These are phyloP conservation scores for Vitis amurensis DNA, from an alignment of 164 flowering plant species.

Conservation along the genomic window DNA sequence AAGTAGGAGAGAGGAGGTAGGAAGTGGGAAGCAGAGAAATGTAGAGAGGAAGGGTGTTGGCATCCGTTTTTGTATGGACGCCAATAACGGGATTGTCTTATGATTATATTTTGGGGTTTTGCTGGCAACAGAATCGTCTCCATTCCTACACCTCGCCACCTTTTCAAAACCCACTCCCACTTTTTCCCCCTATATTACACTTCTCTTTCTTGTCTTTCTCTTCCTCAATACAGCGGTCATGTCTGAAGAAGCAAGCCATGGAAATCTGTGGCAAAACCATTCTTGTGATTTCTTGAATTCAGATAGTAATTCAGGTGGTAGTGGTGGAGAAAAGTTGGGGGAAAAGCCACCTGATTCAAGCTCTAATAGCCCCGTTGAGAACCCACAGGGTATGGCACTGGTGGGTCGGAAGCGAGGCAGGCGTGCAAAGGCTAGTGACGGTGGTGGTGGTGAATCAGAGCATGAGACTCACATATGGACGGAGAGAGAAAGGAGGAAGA, in stretches of 20 bases:
- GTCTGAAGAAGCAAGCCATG: slow-evolving; percentile 29
- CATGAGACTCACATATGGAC: slow-evolving; percentile 82
- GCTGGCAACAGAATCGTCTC: slow-evolving; percentile 24
- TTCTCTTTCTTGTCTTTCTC: background rate
- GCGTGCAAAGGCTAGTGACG: slow-evolving; percentile 12
- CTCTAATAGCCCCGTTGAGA: slow-evolving; percentile 15
- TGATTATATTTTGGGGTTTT: slow-evolving; percentile 69
- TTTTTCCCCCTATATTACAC: background rate
- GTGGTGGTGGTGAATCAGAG: slow-evolving; percentile 39
- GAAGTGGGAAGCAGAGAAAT: too few species aligned
- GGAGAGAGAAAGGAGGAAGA: slow-evolving; percentile 91
- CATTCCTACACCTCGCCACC: slow-evolving; percentile 21
- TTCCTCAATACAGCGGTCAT: slow-evolving; percentile 10
- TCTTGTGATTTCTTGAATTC: slow-evolving; percentile 44
- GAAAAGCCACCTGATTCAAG: slow-evolving; percentile 5
- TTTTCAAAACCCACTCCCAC: slow-evolving; percentile 24
- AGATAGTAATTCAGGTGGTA: slow-evolving; percentile 28
- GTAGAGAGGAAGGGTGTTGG: too few species aligned
- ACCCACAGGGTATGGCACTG: slow-evolving; percentile 2
- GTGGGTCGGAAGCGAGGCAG: slow-evolving; percentile 19
- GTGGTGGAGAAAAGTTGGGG: background rate
- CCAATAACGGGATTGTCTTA: slow-evolving; percentile 61
- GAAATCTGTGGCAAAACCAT: slow-evolving; percentile 30
- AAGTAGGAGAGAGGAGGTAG: too few species aligned
- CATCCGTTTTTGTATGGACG: slow-evolving; percentile 49